Base-by-base conservation (phyloP, 2,329 filamentous ascomycete species). In the Trichoderma citrinoviride region DNA sequence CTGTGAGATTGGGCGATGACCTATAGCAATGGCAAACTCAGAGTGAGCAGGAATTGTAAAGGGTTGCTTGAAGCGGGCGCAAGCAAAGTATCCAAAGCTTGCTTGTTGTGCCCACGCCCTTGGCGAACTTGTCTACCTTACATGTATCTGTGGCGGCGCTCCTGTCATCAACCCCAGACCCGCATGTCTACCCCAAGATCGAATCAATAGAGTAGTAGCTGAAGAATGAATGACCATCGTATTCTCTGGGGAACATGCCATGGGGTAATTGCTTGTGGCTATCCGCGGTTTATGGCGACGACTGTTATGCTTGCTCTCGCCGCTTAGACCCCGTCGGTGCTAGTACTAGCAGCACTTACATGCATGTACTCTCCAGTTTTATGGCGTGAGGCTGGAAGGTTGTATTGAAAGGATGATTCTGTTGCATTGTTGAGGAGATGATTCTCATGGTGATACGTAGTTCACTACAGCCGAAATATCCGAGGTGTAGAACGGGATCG, bases 381-480 rank as follows among this genome's bases (percentile, higher is more conserved):
- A 41, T 19, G 27, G 12, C 23, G 12, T 49, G 33, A 61, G 19
- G 25, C 33, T 27, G 27, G 21, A 19, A 54, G 21, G 50, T 37
- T 14, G 19, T 33, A 54, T 54, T 6, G 17, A 54, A 19, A 37
- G 21, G 29, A 7, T 52, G 4, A 7, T 17, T 41, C n/a, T n/a
- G n/a, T n/a, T n/a, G n/a, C n/a, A n/a, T n/a, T n/a, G n/a, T n/a
- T n/a, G n/a, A n/a, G n/a, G n/a, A n/a, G n/a, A n/a, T n/a, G n/a
- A n/a, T n/a, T n/a, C n/a, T n/a, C n/a, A n/a, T n/a, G n/a, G n/a
- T n/a, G n/a, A n/a, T n/a, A n/a, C n/a, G n/a, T n/a, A n/a, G n/a
- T n/a, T n/a, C n/a, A n/a, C n/a, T n/a, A n/a, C n/a, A 61, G 21
- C 46, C 57, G 47, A 52, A 49, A 43, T 43, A 52, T 37, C 46